phyloP scores from a whole-genome alignment of 352 stramenopile species.

The Pythium monospermum region DNA sequence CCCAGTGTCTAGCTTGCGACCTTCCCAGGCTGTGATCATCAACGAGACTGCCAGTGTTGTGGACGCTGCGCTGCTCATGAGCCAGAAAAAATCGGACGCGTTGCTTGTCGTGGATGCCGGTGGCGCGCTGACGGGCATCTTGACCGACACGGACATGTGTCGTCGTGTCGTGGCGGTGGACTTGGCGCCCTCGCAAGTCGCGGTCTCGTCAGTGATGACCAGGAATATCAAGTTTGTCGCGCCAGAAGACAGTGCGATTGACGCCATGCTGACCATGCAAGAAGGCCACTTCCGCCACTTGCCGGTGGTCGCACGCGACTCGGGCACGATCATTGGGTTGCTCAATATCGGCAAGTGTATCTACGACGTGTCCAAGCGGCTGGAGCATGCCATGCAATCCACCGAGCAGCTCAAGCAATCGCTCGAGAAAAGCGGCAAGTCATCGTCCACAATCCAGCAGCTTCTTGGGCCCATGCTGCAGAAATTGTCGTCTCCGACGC shows the following conservation, averaged over 20 bases:
- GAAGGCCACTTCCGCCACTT: slow-evolving; percentile 97
- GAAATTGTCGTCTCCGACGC: slow-evolving; percentile 74
- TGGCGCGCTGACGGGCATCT: slow-evolving; percentile 90
- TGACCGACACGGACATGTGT: slow-evolving; percentile 96
- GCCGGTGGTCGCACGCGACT: slow-evolving; percentile 86
- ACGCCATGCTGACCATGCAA: slow-evolving; percentile 97
- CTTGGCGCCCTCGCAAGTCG: slow-evolving; percentile 62
- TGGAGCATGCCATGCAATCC: slow-evolving; percentile 89
- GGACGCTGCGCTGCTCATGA: slow-evolving; percentile 86
- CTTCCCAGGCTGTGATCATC: slow-evolving; percentile 71
- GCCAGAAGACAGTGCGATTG: slow-evolving; percentile 91
- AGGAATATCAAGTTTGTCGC: slow-evolving; percentile 94
- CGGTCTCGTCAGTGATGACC: slow-evolving; percentile 92
- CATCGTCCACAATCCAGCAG: slow-evolving; percentile 75
- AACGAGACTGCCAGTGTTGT: slow-evolving; percentile 78
- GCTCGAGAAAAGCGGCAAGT: slow-evolving; percentile 63
- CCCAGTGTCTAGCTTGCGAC: slow-evolving; percentile 77
- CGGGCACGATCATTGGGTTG: slow-evolving; percentile 88
- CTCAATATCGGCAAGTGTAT: slow-evolving; percentile 99
- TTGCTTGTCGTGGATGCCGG: slow-evolving; percentile 88
- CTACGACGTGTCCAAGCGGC: slow-evolving; percentile 96
- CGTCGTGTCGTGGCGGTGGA: slow-evolving; percentile 87
- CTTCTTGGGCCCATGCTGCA: slow-evolving; percentile 77
- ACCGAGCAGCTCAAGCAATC: slow-evolving; percentile 82
- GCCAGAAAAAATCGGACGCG: slow-evolving; percentile 90